Conservation (phyloP, 768 basidiomycete species). For the Tricholoma hemisulphureum region DNA sequence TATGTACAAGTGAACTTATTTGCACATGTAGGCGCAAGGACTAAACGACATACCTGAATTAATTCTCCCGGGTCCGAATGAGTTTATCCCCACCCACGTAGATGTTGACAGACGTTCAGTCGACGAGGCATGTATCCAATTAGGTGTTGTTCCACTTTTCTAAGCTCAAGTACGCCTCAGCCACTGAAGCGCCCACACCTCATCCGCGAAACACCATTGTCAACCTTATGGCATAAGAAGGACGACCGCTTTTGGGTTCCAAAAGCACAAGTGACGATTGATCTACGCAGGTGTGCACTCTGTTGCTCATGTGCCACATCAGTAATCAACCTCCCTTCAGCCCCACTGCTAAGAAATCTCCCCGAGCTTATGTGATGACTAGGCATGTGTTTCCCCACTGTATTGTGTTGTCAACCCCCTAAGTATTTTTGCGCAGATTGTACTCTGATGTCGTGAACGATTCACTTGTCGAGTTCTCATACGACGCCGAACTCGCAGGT, state of each 20-base stretch:
- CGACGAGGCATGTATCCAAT: conserved; percentile 43
- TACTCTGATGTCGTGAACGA: conserved; percentile 86
- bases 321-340: conserved; percentile 32
- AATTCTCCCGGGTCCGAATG: conserved; percentile 79
- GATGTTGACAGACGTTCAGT: conserved; percentile 77
- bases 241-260: conserved; percentile 97
- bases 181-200: conserved; percentile 73
- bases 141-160: conserved; percentile 4
- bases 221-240: conserved; percentile 92
- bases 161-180: conserved; percentile 36
- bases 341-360: conserved; percentile 56
- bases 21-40: conserved; percentile 52
- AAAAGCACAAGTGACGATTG: conserved; percentile 74
- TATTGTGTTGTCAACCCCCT: conserved; percentile 1
- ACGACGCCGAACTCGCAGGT: conserved; percentile 91
- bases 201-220: conserved; percentile 67
- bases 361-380: conserved; percentile 72
- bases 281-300: conserved; percentile 63
- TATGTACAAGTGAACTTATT: conserved; percentile 1
- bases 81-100: conserved; percentile 86
- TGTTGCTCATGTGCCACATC: neutral
- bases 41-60: conserved; percentile 68
- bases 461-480: conserved; percentile 84
- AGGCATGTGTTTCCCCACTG: conserved; percentile 40
- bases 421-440: conserved; percentile 43